Evolutionary conservation across 805 yeast species (phyloP).

Genomic region (Nakazawaea wickerhamii): DNA sequence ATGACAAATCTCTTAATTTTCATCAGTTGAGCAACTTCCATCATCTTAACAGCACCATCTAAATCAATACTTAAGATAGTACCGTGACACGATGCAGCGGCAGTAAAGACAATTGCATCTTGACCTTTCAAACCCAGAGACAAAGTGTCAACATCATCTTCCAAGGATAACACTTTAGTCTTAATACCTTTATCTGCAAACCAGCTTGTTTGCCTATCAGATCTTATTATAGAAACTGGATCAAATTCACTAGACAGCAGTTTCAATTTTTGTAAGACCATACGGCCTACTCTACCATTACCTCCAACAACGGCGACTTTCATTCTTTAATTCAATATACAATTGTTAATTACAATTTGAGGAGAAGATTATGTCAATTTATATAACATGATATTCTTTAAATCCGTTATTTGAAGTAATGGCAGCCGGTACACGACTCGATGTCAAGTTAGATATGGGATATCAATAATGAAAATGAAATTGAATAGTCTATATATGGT

Average conservation of each 20-base stretch:
- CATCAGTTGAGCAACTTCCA: constrained; percentile 46
- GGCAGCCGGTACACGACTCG: too few species aligned
- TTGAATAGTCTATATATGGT: too few species aligned
- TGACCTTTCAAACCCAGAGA: constrained; percentile 36
- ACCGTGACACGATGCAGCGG: constrained; percentile 59
- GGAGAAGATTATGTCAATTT: too few species aligned
- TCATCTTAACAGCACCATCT: constrained; percentile 53
- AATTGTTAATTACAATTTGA: constrained; percentile 13
- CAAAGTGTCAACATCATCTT: constrained; percentile 30
- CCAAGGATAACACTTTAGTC: constrained; percentile 34
- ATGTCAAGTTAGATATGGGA: too few species aligned
- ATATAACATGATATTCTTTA: too few species aligned
- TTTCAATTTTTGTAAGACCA: constrained; percentile 32
- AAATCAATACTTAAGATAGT: constrained; percentile 48
- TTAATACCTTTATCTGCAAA: constrained; percentile 33
- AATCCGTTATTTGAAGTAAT: too few species aligned
- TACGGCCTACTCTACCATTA: constrained; percentile 55
- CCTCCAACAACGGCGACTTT: constrained; percentile 52
- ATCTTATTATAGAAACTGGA: constrained; percentile 42
- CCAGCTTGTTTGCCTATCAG: constrained; percentile 35
- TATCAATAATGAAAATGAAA: too few species aligned
- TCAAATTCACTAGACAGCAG: constrained; percentile 24
- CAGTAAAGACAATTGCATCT: constrained; percentile 54
- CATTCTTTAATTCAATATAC: too few species aligned
- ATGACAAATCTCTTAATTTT: constrained; percentile 41